Evolutionary conservation across 108 stramenopile species (phyloP).

Genomic region (Nitzschia palea): DNA sequence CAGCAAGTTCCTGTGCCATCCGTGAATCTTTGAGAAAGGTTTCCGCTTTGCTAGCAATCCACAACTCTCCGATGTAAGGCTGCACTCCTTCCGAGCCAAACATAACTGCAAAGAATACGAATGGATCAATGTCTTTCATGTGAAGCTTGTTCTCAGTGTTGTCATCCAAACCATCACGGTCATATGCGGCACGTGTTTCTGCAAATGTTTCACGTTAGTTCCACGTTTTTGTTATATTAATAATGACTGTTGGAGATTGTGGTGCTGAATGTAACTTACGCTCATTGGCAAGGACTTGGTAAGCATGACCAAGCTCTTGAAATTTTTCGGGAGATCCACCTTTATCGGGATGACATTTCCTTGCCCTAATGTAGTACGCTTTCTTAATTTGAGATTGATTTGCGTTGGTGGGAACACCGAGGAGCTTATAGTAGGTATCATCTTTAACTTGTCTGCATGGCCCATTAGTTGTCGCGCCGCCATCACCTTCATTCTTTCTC

Average conservation of each 20-base stretch:
- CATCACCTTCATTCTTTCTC: slow-evolving; percentile 22
- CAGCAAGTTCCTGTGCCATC: slow-evolving; percentile 37
- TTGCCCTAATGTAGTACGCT: slow-evolving; percentile 87
- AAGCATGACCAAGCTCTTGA: slow-evolving; percentile 89
- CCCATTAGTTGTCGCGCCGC: slow-evolving; percentile 1
- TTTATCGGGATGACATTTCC: slow-evolving; percentile 85
- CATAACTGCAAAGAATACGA: slow-evolving; percentile 87
- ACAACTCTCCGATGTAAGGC: slow-evolving; percentile 86
- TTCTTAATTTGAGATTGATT: slow-evolving; percentile 85
- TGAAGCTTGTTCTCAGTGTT: slow-evolving; percentile 46
- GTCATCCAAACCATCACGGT: slow-evolving; percentile 73
- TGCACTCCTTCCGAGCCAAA: slow-evolving; percentile 82
- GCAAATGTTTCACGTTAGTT: neutral
- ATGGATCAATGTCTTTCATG: slow-evolving; percentile 77
- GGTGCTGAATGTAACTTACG: too few species aligned
- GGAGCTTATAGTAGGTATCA: slow-evolving; percentile 79
- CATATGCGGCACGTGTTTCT: slow-evolving; percentile 80
- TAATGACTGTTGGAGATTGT: too few species aligned
- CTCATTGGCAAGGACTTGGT: slow-evolving; percentile 85
- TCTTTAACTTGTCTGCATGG: slow-evolving; percentile 71
- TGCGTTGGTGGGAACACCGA: slow-evolving; percentile 83
- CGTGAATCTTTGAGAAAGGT: slow-evolving; percentile 71
- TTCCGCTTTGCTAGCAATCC: slow-evolving; percentile 83
- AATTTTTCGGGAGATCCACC: slow-evolving; percentile 82
- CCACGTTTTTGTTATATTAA: neutral